These are phyloP conservation scores for Phytophthora europaea DNA, from an alignment of 352 stramenopile genomes.

Conservation along the genomic window DNA sequence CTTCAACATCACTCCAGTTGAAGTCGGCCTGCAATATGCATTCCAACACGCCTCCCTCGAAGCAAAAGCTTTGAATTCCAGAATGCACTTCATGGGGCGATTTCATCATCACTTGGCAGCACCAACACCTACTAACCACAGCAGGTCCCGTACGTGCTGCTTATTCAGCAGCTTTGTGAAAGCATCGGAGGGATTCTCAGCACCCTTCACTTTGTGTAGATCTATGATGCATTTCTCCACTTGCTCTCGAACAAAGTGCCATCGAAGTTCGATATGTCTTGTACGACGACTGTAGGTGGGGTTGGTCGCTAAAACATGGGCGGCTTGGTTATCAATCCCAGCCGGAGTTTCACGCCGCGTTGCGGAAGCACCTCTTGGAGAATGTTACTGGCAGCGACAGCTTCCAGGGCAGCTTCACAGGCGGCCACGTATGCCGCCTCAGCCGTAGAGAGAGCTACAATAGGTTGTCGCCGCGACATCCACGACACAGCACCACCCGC, in stretches of 20 bases:
- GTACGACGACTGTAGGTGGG: no score
- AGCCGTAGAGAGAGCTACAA: not conserved
- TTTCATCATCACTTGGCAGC: not conserved
- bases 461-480: not conserved
- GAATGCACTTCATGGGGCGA: not conserved
- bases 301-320: no score
- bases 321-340: no score
- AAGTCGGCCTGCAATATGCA: not conserved
- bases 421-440: not conserved
- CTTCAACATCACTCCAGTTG: not conserved
- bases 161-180: not conserved
- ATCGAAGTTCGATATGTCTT: no score
- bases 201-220: no score
- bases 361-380: not conserved
- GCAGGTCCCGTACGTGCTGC: not conserved
- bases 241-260: no score
- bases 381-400: not conserved
- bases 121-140: not conserved
- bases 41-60: not conserved
- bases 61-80: not conserved
- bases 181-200: not conserved
- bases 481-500: not conserved
- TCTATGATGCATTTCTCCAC: no score
- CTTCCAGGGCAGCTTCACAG: not conserved
- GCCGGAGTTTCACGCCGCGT: no score